These are phyloP conservation scores for Populus davidiana DNA, from an alignment of 345 rosid species.

Conservation along the genomic window DNA sequence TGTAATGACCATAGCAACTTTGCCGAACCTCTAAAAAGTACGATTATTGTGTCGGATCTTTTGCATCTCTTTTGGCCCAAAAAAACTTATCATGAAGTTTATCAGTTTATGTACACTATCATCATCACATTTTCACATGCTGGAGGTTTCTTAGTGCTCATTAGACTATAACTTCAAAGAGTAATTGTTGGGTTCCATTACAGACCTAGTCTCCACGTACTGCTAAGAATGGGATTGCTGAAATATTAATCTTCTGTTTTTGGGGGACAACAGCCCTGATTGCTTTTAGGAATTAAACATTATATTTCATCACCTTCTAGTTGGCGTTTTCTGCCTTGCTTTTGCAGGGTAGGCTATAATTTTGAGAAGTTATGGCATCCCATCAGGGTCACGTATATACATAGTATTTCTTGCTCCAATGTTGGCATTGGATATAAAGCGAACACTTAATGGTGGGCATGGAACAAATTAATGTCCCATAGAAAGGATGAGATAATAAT, in stretches of 20 bases:
- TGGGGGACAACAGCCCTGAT: not conserved
- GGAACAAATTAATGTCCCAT: not conserved
- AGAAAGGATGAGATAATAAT: too few relatives aligned
- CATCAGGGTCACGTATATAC: not conserved
- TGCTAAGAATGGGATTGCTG: constrained; percentile 16
- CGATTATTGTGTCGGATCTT: constrained; percentile 45
- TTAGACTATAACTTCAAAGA: not conserved
- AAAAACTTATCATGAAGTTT: constrained; percentile 6
- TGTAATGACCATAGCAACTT: constrained; percentile 33
- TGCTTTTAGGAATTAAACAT: not conserved
- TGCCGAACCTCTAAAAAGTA: constrained; percentile 24
- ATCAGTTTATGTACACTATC: constrained; percentile 12
- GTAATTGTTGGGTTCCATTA: constrained; percentile 17
- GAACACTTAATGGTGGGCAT: not conserved
- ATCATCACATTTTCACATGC: constrained; percentile 45
- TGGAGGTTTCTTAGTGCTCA: constrained; percentile 9
- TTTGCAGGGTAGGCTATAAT: not conserved
- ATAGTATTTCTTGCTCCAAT: not conserved
- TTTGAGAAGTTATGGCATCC: not conserved
- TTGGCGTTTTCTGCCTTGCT: not conserved
- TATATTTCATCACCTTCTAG: not conserved
- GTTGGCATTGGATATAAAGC: not conserved
- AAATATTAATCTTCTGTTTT: constrained; percentile 6
- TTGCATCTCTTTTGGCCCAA: constrained; percentile 19
- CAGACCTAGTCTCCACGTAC: constrained; percentile 18